Conservation (phyloP, 345 rosid species). For the Brassica juncea region DNA sequence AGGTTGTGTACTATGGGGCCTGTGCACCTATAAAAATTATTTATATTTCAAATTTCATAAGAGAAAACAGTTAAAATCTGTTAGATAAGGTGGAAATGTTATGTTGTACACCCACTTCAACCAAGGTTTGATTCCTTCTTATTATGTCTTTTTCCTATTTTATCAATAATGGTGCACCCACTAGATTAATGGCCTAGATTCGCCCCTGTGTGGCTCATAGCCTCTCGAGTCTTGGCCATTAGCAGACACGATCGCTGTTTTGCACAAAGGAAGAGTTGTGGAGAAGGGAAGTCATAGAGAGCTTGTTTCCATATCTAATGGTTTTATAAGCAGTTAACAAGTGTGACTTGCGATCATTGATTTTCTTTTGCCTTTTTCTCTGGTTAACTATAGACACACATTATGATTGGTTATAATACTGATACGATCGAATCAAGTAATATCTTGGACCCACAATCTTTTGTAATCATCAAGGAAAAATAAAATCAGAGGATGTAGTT, state of each 20-base stretch:
- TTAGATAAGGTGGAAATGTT: too few species aligned
- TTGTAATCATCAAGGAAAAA: not conserved
- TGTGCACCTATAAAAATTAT: too few species aligned
- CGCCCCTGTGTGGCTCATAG: slow-evolving; percentile 53
- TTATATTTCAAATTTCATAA: too few species aligned
- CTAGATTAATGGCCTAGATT: too few species aligned
- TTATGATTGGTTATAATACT: not conserved
- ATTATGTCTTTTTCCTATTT: too few species aligned
- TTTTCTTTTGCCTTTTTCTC: not conserved
- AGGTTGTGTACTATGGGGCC: too few species aligned
- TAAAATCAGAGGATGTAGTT: not conserved
- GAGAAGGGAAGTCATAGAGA: slow-evolving; percentile 75
- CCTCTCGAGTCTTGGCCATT: slow-evolving; percentile 50
- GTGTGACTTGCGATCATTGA: slow-evolving; percentile 7
- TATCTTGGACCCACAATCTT: not conserved
- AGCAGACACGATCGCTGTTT: slow-evolving; percentile 61
- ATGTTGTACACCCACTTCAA: too few species aligned
- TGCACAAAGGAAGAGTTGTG: slow-evolving; percentile 57
- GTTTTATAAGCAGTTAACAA: slow-evolving; percentile 61
- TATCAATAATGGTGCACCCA: too few species aligned
- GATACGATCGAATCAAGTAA: not conserved
- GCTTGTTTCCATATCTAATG: slow-evolving; percentile 45
- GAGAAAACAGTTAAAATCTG: too few species aligned
- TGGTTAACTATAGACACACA: not conserved
- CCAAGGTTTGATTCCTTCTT: too few species aligned